phyloP scores from a whole-genome alignment of 1,284 basidiomycete genomes.

The Entoloma clypeatum region DNA sequence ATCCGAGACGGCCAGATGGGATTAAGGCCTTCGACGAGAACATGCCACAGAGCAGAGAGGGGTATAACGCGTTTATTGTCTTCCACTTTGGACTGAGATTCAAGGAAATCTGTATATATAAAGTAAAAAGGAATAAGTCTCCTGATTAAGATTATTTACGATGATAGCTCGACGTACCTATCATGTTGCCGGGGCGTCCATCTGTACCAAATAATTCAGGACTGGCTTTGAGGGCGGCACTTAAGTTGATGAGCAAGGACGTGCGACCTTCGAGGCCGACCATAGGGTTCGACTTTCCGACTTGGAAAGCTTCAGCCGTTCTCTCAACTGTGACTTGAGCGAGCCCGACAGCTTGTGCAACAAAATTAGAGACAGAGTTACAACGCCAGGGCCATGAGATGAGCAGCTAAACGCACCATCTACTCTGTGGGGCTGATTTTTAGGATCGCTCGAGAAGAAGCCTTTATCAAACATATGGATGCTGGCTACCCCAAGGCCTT shows the following conservation, averaged over 20 bases:
- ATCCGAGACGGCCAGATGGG: constrained; percentile 89
- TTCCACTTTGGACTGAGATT: constrained; percentile 45
- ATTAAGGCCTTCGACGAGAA: constrained; percentile 78
- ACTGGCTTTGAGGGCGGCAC: constrained; percentile 61
- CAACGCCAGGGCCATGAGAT: neutral
- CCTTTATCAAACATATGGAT: constrained; percentile 86
- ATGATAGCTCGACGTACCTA: too few species aligned
- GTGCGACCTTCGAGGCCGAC: constrained; percentile 87
- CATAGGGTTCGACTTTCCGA: constrained; percentile 77
- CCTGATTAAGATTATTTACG: too few species aligned
- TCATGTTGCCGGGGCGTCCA: constrained; percentile 77
- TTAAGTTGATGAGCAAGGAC: constrained; percentile 70
- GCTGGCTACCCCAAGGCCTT: constrained; percentile 91
- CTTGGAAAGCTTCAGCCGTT: constrained; percentile 78
- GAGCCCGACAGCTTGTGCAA: constrained; percentile 79
- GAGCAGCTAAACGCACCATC: constrained; percentile 54
- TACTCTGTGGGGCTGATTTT: constrained; percentile 68
- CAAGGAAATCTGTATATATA: constrained; percentile 65
- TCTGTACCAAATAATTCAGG: constrained; percentile 67
- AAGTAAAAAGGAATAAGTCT: too few species aligned
- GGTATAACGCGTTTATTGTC: constrained; percentile 45
- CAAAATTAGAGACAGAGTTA: constrained; percentile 6
- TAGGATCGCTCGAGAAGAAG: constrained; percentile 68
- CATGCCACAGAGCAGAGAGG: constrained; percentile 74
- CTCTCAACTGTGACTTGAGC: constrained; percentile 59